Evolutionary conservation across 2,329 filamentous ascomycete genomes (phyloP).

Genomic region (Stachybotrys chartarum): DNA sequence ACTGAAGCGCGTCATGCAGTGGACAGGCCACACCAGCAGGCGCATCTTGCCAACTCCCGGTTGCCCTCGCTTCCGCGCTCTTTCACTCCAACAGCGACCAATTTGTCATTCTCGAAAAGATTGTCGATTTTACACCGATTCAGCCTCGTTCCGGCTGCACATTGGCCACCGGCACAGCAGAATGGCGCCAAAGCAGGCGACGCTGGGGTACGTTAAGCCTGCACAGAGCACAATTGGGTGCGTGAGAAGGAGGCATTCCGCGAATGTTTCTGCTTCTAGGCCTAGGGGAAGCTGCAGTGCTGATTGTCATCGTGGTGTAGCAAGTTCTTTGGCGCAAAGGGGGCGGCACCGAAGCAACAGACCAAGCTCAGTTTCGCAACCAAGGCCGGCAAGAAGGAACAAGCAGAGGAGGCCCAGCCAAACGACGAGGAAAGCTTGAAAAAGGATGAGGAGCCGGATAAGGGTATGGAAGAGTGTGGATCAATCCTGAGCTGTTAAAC

Average conservation of each 20-base stretch:
- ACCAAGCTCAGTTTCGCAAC: slow-evolving; percentile 72
- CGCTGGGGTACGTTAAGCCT: slow-evolving; percentile 78
- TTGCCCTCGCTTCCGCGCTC: slow-evolving; percentile 7
- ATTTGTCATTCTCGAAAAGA: neutral
- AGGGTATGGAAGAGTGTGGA: slow-evolving; percentile 20
- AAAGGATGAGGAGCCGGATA: slow-evolving; percentile 29
- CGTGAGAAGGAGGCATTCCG: slow-evolving; percentile 22
- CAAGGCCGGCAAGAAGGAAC: slow-evolving; percentile 35
- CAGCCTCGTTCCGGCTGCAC: neutral
- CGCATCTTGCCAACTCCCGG: slow-evolving; percentile 10
- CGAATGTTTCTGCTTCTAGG: neutral
- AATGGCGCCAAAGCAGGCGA: slow-evolving; percentile 65
- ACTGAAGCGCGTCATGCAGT: slow-evolving; percentile 25
- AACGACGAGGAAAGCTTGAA: slow-evolving; percentile 21
- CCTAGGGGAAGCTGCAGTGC: slow-evolving; percentile 1
- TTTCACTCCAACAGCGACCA: slow-evolving; percentile 1
- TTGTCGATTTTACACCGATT: too few relatives aligned
- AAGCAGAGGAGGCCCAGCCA: slow-evolving; percentile 19
- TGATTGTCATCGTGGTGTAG: slow-evolving; percentile 35
- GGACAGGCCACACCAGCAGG: slow-evolving; percentile 11
- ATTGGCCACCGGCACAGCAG: slow-evolving; percentile 1
- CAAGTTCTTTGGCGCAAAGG: slow-evolving; percentile 71
- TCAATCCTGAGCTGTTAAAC: neutral
- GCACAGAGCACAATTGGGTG: slow-evolving; percentile 69
- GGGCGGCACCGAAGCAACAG: slow-evolving; percentile 58